Percentiles rank a stretch among this genome's conserved stretches.
Conservation (phyloP, 2,329 filamentous ascomycete species). For the Tolypocladium pustulatum region DNA sequence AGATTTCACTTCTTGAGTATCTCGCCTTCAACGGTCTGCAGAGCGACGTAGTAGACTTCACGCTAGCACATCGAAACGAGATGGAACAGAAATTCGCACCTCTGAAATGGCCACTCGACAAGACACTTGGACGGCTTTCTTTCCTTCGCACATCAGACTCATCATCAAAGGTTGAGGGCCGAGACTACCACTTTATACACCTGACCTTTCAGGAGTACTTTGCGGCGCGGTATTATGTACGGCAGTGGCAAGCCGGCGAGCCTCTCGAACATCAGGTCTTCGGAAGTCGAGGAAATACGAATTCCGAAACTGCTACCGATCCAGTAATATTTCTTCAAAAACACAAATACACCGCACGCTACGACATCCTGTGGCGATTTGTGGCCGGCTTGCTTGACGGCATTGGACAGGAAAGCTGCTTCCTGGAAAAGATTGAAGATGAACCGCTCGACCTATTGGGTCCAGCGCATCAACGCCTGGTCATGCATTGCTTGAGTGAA, state of each 20-base stretch:
- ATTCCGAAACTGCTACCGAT: no score
- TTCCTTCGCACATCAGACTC: constrained; percentile 24
- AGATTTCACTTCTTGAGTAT: constrained; percentile 15
- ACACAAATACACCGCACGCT: constrained; percentile 27
- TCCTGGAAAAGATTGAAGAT: no score
- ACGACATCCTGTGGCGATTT: constrained; percentile 31
- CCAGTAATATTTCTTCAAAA: constrained; percentile 16
- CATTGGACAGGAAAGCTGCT: no score
- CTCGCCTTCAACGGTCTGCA: constrained; percentile 25
- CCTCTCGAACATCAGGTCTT: no score
- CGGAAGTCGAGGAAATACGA: no score
- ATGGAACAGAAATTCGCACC: constrained; percentile 9
- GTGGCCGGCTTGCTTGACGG: constrained; percentile 29
- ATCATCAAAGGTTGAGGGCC: constrained; percentile 4
- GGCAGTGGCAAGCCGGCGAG: constrained; percentile 13
- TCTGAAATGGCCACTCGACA: constrained; percentile 2
- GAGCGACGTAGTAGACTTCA: constrained; percentile 22
- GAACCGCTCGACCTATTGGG: no score
- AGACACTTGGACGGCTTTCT: constrained; percentile 17
- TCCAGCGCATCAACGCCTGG: no score
- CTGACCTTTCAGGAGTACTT: constrained; percentile 32
- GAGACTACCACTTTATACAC: constrained; percentile 29
- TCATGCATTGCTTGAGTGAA: no score
- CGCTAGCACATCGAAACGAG: constrained; percentile 6
- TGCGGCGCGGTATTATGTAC: constrained; percentile 27